Base-by-base conservation (phyloP, 345 rosid species). In the Nephelium lappaceum region DNA sequence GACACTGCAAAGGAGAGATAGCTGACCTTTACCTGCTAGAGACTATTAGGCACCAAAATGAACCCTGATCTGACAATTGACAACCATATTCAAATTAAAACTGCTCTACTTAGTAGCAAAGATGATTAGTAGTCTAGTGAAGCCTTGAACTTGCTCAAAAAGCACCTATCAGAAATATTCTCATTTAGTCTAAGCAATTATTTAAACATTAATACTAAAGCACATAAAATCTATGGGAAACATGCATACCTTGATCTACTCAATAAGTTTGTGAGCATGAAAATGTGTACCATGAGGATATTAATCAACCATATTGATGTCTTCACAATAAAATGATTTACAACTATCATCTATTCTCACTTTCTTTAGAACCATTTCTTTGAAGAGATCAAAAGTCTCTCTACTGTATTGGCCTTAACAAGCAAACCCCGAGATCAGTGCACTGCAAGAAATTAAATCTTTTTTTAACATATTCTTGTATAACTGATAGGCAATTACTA, bases 361-460 rank as follows among this genome's bases (percentile, higher is more conserved):
- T 70, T 84, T 83, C 87, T 82, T 81, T 41, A 66, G 65, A n/a
- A 79, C 79, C 81, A 88, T 77, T 79, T 89, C 91, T 77, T 84
- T 88, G 82, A 90, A 90, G 83, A 91, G 81, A 80, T 78, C 74
- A 75, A 90, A 66, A 38, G 91, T 90, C 75, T 83, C 85, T 16
- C 31, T 42, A 38, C 74, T 57, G 82, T 74, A 75, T 58, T 24
- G 65, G 55, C 41, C 69, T 71, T 83, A 69, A 25, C 71, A 87
- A 70, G 89, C 88, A 81, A 80, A 86, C 67, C 91, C 94, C 77
- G 85, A 86, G 42, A 92, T 84, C 67, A 92, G 77, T 73, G 95
- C 90, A 42, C 93, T 90, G 85, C 88, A 90, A 72, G 90, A 87
- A 67, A 88, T 75, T 27, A 86, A 45, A 85, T 94, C 97, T 80